Conservation (phyloP, 106 monocot species). For the Dioscorea alata region DNA sequence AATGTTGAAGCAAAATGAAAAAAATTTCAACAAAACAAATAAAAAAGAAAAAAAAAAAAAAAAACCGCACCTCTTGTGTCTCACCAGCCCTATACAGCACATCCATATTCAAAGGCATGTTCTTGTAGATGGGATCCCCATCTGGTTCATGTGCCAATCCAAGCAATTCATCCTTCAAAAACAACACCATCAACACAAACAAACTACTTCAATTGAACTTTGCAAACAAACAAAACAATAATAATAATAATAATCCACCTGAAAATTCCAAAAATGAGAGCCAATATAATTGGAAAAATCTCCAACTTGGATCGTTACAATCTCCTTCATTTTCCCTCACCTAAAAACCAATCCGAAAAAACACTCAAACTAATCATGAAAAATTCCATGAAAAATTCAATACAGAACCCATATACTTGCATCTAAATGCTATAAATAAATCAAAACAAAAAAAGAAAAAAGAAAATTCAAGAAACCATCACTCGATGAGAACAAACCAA, state of each 20-base stretch:
- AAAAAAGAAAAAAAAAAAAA: background rate
- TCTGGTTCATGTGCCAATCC: slow-evolving; percentile 61
- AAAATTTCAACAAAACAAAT: background rate
- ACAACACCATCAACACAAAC: slow-evolving; percentile 11
- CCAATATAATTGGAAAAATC: slow-evolving; percentile 82
- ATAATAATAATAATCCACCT: slow-evolving; percentile 29
- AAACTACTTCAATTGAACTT: background rate
- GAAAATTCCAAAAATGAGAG: slow-evolving; percentile 97
- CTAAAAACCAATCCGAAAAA: too few species aligned
- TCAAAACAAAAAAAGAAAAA: too few species aligned
- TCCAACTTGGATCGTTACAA: slow-evolving; percentile 84
- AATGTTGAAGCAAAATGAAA: background rate
- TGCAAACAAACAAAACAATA: background rate
- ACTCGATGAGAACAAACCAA: background rate
- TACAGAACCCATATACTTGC: too few species aligned
- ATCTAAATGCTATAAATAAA: too few species aligned
- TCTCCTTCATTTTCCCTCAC: slow-evolving; percentile 58
- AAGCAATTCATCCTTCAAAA: slow-evolving; percentile 86
- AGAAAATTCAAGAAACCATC: too few species aligned
- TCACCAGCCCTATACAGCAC: slow-evolving; percentile 79
- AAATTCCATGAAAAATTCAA: too few species aligned
- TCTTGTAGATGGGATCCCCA: slow-evolving; percentile 55
- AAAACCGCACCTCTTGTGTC: slow-evolving; percentile 59
- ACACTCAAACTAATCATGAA: too few species aligned
- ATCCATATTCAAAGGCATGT: slow-evolving; percentile 61